phyloP scores from a whole-genome alignment of 495 filamentous ascomycete genomes.

The Thozetella sp. region DNA sequence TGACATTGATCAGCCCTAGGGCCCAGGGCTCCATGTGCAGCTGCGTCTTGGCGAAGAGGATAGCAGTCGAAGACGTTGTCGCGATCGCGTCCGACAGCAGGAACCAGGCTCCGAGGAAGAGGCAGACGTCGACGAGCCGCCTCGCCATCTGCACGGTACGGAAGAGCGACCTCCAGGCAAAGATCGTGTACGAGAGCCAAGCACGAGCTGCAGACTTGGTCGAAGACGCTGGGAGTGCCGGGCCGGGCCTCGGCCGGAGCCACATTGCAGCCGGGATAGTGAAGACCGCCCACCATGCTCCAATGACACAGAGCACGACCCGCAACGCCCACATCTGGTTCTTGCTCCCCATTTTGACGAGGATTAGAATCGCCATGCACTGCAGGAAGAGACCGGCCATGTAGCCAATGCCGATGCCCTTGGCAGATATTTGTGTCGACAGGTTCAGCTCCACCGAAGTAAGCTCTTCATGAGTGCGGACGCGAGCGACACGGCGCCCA shows the following conservation, averaged over 20 bases:
- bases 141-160: constrained; percentile 78
- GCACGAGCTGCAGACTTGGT: constrained; percentile 25
- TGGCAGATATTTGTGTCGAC: constrained; percentile 84
- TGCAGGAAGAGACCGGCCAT: constrained; percentile 81
- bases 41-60: constrained; percentile 93
- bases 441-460: constrained; percentile 71
- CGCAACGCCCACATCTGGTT: constrained; percentile 79
- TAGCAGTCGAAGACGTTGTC: constrained; percentile 91
- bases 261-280: constrained; percentile 87
- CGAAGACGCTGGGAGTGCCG: constrained; percentile 60
- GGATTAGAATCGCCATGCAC: constrained; percentile 71
- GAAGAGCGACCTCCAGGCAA: constrained; percentile 84
- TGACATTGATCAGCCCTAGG: constrained; percentile 91
- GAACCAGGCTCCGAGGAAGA: constrained; percentile 94
- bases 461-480: constrained; percentile 37
- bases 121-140: constrained; percentile 77
- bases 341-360: constrained; percentile 57
- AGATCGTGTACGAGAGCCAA: constrained; percentile 65
- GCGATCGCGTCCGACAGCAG: constrained; percentile 92
- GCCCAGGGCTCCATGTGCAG: constrained; percentile 86
- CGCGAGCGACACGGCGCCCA: constrained; percentile 29
- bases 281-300: constrained; percentile 94
- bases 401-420: constrained; percentile 91
- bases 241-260: constrained; percentile 89
- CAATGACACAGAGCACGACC: constrained; percentile 82